phyloP scores from a whole-genome alignment of 2,329 filamentous ascomycete genomes.

The Colletotrichum orbiculare region DNA sequence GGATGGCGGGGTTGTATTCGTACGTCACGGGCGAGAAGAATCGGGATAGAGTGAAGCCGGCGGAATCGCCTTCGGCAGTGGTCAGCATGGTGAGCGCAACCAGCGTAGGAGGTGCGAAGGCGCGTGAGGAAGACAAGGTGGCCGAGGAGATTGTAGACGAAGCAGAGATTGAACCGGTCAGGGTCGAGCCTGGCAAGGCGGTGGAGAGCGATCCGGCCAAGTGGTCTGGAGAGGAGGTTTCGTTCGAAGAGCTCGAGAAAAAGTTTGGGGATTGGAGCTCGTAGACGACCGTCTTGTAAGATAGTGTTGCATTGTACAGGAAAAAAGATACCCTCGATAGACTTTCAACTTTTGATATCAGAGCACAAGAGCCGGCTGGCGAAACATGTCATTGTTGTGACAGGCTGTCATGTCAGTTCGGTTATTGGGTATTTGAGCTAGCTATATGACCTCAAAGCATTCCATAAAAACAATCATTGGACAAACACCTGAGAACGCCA shows the following conservation, averaged over 20 bases:
- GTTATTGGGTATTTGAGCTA: too few relatives aligned
- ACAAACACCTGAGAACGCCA: too few relatives aligned
- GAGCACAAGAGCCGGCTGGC: too few relatives aligned
- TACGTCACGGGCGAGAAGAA: conserved; percentile 7
- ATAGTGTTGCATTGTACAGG: conserved; percentile 9
- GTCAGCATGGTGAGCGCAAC: too few relatives aligned
- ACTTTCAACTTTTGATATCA: neutral
- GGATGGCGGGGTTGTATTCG: conserved; percentile 51
- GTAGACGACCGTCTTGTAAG: neutral
- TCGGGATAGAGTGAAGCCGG: neutral
- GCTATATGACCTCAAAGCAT: too few relatives aligned
- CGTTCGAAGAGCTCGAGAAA: conserved; percentile 48
- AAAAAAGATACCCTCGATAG: conserved; percentile 26
- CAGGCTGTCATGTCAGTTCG: too few relatives aligned
- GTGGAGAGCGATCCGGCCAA: conserved; percentile 33
- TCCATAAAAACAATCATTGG: too few relatives aligned
- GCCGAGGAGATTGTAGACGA: neutral
- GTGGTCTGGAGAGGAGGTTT: conserved; percentile 47
- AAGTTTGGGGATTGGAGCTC: conserved; percentile 33
- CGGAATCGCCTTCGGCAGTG: too few relatives aligned
- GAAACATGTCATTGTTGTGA: too few relatives aligned
- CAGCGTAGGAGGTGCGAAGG: neutral
- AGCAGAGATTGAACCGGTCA: neutral
- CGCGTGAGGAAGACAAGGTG: neutral
- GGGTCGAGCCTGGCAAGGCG: conserved; percentile 24